Evolutionary conservation across 169 alveolate genomes (phyloP).

Genomic region (Plasmodium inui): DNA sequence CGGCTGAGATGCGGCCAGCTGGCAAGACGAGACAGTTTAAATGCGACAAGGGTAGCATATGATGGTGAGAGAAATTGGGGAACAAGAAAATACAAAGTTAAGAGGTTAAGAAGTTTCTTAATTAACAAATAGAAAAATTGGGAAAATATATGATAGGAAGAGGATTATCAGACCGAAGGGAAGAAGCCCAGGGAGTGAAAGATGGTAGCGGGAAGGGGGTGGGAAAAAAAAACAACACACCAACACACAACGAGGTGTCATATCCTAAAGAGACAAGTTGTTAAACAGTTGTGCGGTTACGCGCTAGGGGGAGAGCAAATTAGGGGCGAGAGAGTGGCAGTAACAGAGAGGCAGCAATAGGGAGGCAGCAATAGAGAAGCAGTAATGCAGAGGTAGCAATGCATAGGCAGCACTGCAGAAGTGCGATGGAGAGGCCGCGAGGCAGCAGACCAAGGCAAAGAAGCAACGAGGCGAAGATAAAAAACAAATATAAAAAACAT

Average conservation of each 20-base stretch:
- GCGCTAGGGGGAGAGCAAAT: conserved; percentile 23
- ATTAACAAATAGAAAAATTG: conserved; percentile 7
- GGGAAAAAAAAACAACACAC: background rate
- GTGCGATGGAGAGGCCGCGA: background rate
- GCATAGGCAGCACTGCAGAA: background rate
- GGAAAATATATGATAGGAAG: background rate
- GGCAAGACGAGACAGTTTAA: background rate
- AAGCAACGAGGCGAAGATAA: background rate
- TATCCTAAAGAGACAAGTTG: background rate
- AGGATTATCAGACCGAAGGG: conserved; percentile 4
- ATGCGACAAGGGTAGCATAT: background rate
- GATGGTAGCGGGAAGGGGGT: background rate
- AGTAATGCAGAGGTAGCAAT: background rate
- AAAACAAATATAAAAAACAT: conserved; percentile 22
- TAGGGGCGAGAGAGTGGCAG: background rate
- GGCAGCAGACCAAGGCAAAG: background rate
- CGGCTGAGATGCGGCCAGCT: background rate
- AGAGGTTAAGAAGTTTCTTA: conserved; percentile 3
- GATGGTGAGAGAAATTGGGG: background rate
- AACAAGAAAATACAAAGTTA: conserved; percentile 8
- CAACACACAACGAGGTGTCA: background rate
- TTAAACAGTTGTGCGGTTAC: background rate
- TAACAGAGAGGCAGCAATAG: background rate
- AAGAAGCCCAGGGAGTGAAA: background rate
- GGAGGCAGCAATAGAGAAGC: background rate